A percentile compares a stretch with the other conserved stretches of the same genome.
Evolutionary conservation across 306 rosid species (phyloP).

Genomic region (Inga oerstediana): DNA sequence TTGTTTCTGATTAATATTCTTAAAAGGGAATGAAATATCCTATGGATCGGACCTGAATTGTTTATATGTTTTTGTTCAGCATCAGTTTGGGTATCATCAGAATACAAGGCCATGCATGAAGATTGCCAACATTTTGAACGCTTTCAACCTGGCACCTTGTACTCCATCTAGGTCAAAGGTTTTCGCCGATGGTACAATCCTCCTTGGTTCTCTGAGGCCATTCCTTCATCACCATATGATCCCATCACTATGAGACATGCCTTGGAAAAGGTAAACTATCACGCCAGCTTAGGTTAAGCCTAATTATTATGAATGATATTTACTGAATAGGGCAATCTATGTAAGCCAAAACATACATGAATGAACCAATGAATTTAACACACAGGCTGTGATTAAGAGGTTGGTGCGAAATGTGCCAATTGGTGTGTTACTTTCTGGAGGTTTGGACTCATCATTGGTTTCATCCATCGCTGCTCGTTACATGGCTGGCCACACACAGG

Average conservation of each 20-base stretch:
- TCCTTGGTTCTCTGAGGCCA: conserved; percentile 78
- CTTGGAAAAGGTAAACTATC: conserved; percentile 63
- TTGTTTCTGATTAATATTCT: neutral
- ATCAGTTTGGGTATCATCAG: conserved; percentile 86
- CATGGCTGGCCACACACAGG: conserved; percentile 63
- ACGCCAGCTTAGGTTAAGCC: neutral
- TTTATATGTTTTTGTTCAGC: conserved; percentile 44
- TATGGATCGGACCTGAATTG: neutral
- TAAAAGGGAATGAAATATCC: conserved; percentile 33
- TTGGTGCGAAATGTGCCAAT: conserved; percentile 95
- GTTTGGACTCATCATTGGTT: conserved; percentile 86
- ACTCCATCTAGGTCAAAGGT: conserved; percentile 75
- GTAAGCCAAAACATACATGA: neutral
- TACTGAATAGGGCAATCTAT: neutral
- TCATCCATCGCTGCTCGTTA: conserved; percentile 92
- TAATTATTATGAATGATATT: too few relatives aligned
- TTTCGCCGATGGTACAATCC: conserved; percentile 87
- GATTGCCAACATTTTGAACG: conserved; percentile 83
- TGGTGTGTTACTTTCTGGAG: conserved; percentile 89
- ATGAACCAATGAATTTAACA: conserved; percentile 46
- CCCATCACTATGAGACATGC: conserved; percentile 70
- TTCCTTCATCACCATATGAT: conserved; percentile 87
- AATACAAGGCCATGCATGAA: conserved; percentile 81
- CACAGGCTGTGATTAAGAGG: conserved; percentile 86
- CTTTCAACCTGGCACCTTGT: conserved; percentile 87